Base-by-base conservation (phyloP, 192 early-diverging fungal genomes). In the Coemansia javaensis region DNA sequence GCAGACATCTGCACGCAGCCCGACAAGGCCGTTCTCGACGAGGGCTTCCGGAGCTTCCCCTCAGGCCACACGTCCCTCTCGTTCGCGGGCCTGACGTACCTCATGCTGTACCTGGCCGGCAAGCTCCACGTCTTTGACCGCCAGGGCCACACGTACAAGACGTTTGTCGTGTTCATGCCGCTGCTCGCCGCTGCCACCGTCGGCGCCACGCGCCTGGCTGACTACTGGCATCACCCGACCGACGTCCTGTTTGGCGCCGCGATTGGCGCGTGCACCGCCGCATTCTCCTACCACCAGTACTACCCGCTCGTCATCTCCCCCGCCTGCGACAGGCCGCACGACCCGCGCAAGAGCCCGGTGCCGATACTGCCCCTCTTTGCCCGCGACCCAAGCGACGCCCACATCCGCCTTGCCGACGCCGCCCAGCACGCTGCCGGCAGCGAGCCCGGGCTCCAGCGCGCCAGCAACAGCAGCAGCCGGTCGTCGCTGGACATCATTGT, bases 41-140 rank as follows among this genome's bases (percentile, higher is more conserved):
- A 93, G 51, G 91, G 88, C 0, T 84, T 90, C 53, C 85, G 85
- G 65, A 85, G 82, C 52, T 97, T 94, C 45, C 86, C 87, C 1
- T 88, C 85, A 7, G 94, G 94, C 3, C 94, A 97, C 61, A 80
- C 94, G 1, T 87, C 85, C 20, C 81, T 85, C 45, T 72, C 81
- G 5, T 87, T 87, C 70, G 84, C 81, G 5, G 87, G 87, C 1
- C 50, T 89, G 43, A 78, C 79, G 13, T 89, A 77, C 43, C 47
- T 89, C 21, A 74, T 76, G 25, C 58, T 82, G 25, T 87, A 75
- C 40, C 57, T 89, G 32, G 87, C 84, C 24, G 87, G 85, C 31
- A 87, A 89, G 46, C 72, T 89, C 33, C 80, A 84, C 24, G 23
- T 89, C 14, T 66, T 69, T 47, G 88, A 90, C 61, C 65, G 63